Percentiles rank a stretch among this genome's conserved stretches.
Conservation (phyloP, 2,329 filamentous ascomycete species). For the Emergomyces africanus region DNA sequence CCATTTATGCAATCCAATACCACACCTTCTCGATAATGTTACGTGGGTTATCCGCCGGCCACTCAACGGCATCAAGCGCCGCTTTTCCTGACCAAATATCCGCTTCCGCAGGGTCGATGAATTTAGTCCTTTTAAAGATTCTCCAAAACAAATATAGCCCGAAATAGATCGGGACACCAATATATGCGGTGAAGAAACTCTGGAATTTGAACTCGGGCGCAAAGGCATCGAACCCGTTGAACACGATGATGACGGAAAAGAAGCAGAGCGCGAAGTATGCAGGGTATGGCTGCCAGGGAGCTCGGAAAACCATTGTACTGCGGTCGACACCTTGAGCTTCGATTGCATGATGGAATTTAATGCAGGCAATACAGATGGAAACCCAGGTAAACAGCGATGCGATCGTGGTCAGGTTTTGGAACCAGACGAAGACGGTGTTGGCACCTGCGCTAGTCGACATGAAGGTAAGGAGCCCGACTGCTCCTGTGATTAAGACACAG, state of each 20-base stretch:
- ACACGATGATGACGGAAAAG: constrained; percentile 49
- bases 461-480: constrained; percentile 34
- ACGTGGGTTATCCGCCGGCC: constrained; percentile 10
- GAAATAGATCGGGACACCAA: constrained; percentile 30
- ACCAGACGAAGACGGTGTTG: constrained; percentile 33
- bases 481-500: constrained; percentile 28
- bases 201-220: constrained; percentile 23
- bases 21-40: constrained; percentile 13
- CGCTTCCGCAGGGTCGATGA: constrained; percentile 9
- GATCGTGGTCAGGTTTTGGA: constrained; percentile 33
- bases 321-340: constrained; percentile 26
- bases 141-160: constrained; percentile 22
- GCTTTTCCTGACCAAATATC: constrained; percentile 18
- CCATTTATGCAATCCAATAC: constrained; percentile 12
- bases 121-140: constrained; percentile 14
- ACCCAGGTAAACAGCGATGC: constrained; percentile 36
- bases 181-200: constrained; percentile 36
- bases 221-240: constrained; percentile 45
- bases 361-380: constrained; percentile 34
- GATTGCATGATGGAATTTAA: constrained; percentile 34
- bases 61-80: constrained; percentile 15
- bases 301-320: constrained; percentile 28
- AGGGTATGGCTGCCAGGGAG: constrained; percentile 40
- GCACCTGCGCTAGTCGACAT: constrained; percentile 28
- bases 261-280: constrained; percentile 49